Evolutionary conservation across 306 rosid genomes (phyloP), one percentile per base, ranked within the genome.

Genomic region (Lotus japonicus): DNA sequence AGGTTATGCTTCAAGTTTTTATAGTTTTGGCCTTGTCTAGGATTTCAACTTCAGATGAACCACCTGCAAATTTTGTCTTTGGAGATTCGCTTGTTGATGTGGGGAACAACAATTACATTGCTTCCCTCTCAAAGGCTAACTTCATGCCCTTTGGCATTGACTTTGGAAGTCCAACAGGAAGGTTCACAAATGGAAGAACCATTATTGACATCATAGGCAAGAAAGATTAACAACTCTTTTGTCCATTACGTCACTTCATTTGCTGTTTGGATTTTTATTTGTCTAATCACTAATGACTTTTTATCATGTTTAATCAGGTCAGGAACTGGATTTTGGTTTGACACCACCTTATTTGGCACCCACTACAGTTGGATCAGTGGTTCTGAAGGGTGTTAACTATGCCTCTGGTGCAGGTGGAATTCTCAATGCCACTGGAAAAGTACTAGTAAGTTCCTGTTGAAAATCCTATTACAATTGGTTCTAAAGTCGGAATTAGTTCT

Each of bases 381-480:
- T 85, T 80, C 66, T 90, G 43, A 60, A 64, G 44, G 95, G 96
- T 49, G 88, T 82, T 17, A 90, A 90, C 35, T 87, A 87, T 72
- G 96, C 91, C 68, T 90, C 89, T 28, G 91, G 95, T 15, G 86
- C 85, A 26, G 66, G 84, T 72, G 95, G 95, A 74, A 85, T 90
- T 74, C 84, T 87, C 18, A 87, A 87, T 16, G 3, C 36, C 23
- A 85, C 90, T 0, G 96, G 92, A 44, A 61, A 80, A 51, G 18
- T 82, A 21, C 83, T 82, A 55, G 96, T 85, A 66, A 81, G 71
- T 59, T 80, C 31, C 0, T 26, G 31, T 26, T 26, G 4, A 4
- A 26, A 26, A 26, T 26, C 31, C 4, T 26, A 2, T 4, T 26
- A 26, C 4, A 3, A 26, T 3, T 3, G 2, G 4, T 26, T 26